These are phyloP conservation scores for Salix suchowensis DNA, from an alignment of 345 rosid species.

Conservation along the genomic window DNA sequence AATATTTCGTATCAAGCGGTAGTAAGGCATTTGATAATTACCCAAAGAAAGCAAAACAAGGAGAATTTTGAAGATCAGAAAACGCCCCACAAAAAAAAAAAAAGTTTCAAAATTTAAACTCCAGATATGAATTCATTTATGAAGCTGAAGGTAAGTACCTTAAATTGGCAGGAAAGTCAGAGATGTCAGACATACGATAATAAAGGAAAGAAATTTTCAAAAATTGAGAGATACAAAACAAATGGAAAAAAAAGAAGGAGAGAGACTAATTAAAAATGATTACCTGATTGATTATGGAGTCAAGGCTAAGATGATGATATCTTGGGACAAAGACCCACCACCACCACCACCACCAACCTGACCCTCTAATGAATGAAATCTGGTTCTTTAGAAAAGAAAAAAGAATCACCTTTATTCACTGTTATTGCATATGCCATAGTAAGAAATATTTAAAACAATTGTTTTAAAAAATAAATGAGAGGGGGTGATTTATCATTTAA, in stretches of 20 bases:
- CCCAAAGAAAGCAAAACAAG: background rate
- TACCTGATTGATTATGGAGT: slow-evolving; percentile 64
- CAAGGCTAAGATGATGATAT: slow-evolving; percentile 33
- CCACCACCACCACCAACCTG: slow-evolving; percentile 4
- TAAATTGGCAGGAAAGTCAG: slow-evolving; percentile 18
- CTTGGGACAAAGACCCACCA: slow-evolving; percentile 32
- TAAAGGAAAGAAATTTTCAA: background rate
- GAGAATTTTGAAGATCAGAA: background rate
- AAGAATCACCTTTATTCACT: background rate
- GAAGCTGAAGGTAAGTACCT: slow-evolving; percentile 5
- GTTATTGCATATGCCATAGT: background rate
- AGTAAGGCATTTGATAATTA: background rate
- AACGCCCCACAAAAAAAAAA: background rate
- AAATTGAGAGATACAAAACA: slow-evolving; percentile 6
- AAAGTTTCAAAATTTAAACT: slow-evolving; percentile 2
- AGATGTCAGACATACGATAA: slow-evolving; percentile 1
- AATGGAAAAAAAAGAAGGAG: background rate
- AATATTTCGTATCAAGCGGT: slow-evolving; percentile 27
- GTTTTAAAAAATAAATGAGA: background rate
- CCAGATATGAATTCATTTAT: background rate
- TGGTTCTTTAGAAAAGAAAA: slow-evolving; percentile 5
- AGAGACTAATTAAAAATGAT: slow-evolving; percentile 29
- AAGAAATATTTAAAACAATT: background rate
- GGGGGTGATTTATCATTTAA: slow-evolving; percentile 19
- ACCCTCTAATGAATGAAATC: too few relatives aligned